Evolutionary conservation across 1,139 yeast species (phyloP), one percentile per base, ranked within the genome.

Genomic region (Yamadazyma kanchanaburiensis): DNA sequence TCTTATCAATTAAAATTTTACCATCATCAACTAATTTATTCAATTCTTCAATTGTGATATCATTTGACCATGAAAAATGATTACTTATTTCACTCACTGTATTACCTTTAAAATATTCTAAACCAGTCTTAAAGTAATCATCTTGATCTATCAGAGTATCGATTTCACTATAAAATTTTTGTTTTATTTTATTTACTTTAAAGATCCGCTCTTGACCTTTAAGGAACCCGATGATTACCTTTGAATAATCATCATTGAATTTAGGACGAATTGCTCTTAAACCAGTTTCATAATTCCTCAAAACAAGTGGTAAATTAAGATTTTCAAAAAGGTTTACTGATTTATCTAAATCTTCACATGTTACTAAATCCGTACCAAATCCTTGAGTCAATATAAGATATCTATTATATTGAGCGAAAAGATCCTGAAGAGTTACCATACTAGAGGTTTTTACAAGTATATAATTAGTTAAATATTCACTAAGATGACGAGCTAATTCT

Each of bases 21-120:
- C 88, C 91, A 3, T 57, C 50, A 6, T 64, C 68, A 21, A 83
- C 71, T 15, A 84, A 78, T 35, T 68, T 61, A 32, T 76, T 77
- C 12, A 86, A 54, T 40, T 85, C 86, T 48, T 85, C 94, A 11
- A 63, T 64, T 3, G 89, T 71, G 12, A 86, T 77, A 19, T 77
- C 74, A 25, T 80, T 65, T 12, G 89, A 78, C 89, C 94, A 85
- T 26, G 56, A 57, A 32, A 67, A 62, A 22, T 53, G 43, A 26
- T 51, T 58, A 5, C 69, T 58, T 7, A 68, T 54, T 32, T 66
- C 65, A 2, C 70, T 55, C 2, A 63, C 49, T 1, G 70, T 60
- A 27, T 45, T 51, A 2, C 74, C 74, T 16, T 40, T 50, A 43
- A 60, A 64, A 31, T 43, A 48, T 12, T 40, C 36, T 26, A 42